Evolutionary conservation across 148 eudicot species (phyloP), one percentile per base, ranked within the genome.

Genomic region (Cornus controversa): DNA sequence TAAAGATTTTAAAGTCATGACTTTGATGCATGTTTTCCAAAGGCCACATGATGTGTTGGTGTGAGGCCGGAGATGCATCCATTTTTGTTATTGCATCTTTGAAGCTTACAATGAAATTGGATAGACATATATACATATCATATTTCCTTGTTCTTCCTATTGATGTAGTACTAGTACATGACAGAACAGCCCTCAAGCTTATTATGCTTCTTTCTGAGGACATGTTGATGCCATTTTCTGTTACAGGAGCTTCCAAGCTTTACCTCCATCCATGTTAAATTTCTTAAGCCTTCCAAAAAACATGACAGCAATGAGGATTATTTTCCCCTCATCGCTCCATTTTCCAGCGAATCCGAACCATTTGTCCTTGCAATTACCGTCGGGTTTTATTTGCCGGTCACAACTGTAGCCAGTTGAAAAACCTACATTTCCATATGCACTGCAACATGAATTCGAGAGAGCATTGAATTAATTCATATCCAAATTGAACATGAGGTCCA

Each of bases 391-490:
- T 74, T 80, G 89, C 36, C 84, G 72, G 2, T 66, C 74, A 66
- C 98, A 93, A 66, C 92, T 90, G 67, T 91, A 93, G 11, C 98
- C 98, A 3, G 79, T 85, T 16, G 96, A 73, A 28, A 88, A 88
- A 7, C 98, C 98, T 26, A 91, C 98, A 67, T 87, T 90, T 29
- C 95, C 97, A 81, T 90, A 87, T 63, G 95, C 92, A 80, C 95
- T 91, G 84, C 80, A 70, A 22, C 3, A 73, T 25, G 16, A n/a
- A 16, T 3, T 58, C 1, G 6, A 18, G n/a, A 57, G 0, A n/a
- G n/a, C n/a, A n/a, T n/a, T n/a, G n/a, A n/a, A n/a, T n/a, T n/a
- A n/a, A n/a, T n/a, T n/a, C n/a, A n/a, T n/a, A n/a, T n/a, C n/a
- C n/a, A n/a, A n/a, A n/a, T n/a, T n/a, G n/a, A n/a, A n/a, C 23